A percentile compares a stretch with the other conserved stretches of the same genome.
phyloP scores from a whole-genome alignment of 148 eudicot genomes.

The Diospyros lotus region DNA sequence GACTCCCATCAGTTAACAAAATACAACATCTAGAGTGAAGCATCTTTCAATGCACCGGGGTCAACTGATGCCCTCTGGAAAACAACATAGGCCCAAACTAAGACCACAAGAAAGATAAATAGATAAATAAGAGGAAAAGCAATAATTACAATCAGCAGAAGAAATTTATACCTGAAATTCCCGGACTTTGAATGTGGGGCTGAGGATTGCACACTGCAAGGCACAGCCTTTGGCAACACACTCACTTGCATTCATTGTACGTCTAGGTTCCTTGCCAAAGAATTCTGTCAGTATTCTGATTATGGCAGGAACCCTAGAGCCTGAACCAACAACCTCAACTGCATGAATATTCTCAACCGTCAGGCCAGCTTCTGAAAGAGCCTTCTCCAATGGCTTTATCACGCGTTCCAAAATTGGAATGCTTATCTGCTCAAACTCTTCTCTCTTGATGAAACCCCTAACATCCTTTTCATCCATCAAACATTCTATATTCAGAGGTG shows the following conservation, averaged over 20 bases:
- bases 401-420: conserved; percentile 84
- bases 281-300: conserved; percentile 77
- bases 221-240: conserved; percentile 97
- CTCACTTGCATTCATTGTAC: conserved; percentile 98
- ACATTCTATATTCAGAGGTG: conserved; percentile 94
- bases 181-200: conserved; percentile 91
- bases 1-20: not conserved
- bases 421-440: conserved; percentile 81
- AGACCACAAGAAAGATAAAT: not conserved
- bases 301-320: conserved; percentile 84
- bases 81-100: not conserved
- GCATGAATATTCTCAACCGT: conserved; percentile 62
- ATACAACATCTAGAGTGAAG: not conserved
- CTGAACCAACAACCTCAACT: conserved; percentile 94
- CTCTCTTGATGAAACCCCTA: conserved; percentile 73
- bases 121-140: not conserved
- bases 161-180: conserved; percentile 68
- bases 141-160: not conserved
- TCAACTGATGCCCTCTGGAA: not conserved
- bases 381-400: conserved; percentile 84
- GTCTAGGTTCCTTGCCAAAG: conserved; percentile 91
- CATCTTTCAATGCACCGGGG: too few relatives aligned
- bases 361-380: conserved; percentile 83
- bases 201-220: conserved; percentile 80
- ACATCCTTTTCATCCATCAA: conserved; percentile 98